Base-by-base conservation (phyloP, 129 eudicot species). In the Erigeron canadensis region DNA sequence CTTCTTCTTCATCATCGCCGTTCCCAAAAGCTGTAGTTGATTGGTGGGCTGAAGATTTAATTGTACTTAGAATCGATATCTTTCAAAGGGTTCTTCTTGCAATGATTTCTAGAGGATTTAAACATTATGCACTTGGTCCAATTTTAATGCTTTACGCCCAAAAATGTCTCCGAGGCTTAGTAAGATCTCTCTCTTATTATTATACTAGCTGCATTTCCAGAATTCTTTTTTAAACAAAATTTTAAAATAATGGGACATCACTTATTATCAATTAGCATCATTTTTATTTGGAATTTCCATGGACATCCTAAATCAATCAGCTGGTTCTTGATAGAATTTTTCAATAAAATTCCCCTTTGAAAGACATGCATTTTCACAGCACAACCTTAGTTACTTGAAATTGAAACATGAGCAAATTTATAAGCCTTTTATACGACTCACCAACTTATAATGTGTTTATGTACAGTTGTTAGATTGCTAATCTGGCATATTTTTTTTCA, bases 1-100 rank as follows among this genome's bases (percentile, higher is more conserved):
- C 75, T 10, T 72, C 76, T 13, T 60, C 81, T 12, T 75, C 77
- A 3, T 71, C 79, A 28, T 75, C 67, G 4, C 55, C 84, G 39
- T 73, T 78, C 53, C 73, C 79, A 5, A 89, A 80, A 67, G 85
- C 82, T 57, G 75, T 86, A 2, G 87, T 88, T 41, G 96, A 95
- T 76, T 95, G 99, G 99, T 95, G 99, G 99, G 99, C 97, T 43
- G 99, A 95, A 70, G 99, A 95, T 85, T 69, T 95, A 56, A 80
- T 84, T 48, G 81, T 83, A 45, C 85, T 95, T 13, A 79, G 96
- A 63, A 86, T 95, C 28, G 97, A 86, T 83, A 60, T 88, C 21
- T 95, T 95, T 70, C 99, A 90, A 65, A 76, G 99, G 84, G 96
- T 90, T 62, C 80, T 95, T 21, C 81, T 88, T 68, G 97, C 99